These are phyloP conservation scores for Solanum hybrid DNA, from an alignment of 305 asterid genomes.

Conservation along the genomic window DNA sequence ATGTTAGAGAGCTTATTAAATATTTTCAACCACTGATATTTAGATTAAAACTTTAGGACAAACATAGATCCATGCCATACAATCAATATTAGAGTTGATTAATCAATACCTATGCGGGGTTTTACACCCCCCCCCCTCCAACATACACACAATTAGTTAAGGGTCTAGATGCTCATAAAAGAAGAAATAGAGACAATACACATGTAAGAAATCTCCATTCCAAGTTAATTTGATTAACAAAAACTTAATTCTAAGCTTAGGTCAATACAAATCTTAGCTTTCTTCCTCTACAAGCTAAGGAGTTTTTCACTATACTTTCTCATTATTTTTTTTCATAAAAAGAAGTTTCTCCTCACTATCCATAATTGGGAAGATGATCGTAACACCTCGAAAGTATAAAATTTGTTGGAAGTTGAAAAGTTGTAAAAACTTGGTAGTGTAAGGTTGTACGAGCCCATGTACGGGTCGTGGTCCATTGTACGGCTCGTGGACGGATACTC, in stretches of 20 bases:
- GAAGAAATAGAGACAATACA: not conserved
- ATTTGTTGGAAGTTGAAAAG: no score
- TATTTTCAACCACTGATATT: not conserved
- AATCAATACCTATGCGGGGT: not conserved
- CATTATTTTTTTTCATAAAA: no score
- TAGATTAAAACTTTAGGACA: not conserved
- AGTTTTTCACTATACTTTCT: not conserved
- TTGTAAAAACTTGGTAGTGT: no score
- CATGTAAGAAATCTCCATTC: not conserved
- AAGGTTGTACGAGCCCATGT: no score
- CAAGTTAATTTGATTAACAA: not conserved
- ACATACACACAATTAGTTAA: not conserved
- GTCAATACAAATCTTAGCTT: no score
- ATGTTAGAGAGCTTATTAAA: not conserved
- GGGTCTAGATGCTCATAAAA: not conserved
- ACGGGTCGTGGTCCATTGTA: no score
- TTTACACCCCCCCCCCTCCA: not conserved
- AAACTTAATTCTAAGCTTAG: not conserved
- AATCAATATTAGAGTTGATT: not conserved
- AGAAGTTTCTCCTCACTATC: not conserved
- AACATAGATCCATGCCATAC: not conserved
- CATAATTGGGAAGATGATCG: not conserved
- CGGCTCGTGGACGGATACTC: no score
- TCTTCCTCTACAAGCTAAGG: not conserved
- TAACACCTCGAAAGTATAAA: no score